Evolutionary conservation across 2,329 filamentous ascomycete species (phyloP).

Genomic region (Calonectria hongkongensis): DNA sequence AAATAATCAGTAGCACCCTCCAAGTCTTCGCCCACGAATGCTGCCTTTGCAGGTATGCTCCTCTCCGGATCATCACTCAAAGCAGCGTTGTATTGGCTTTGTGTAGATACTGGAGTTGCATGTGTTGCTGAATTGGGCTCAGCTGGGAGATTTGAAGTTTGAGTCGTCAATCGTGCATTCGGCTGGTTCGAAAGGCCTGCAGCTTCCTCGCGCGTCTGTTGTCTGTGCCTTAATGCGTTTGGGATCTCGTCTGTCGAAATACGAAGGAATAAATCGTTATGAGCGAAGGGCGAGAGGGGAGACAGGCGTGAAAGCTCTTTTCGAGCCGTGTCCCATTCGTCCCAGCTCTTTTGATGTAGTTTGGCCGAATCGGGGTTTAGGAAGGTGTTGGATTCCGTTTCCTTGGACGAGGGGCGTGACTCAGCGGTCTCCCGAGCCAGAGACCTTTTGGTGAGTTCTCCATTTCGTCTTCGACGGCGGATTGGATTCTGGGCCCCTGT

Average conservation of each 20-base stretch:
- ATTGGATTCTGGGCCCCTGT: constrained; percentile 50
- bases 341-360: constrained; percentile 47
- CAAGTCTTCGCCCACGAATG: constrained; percentile 5
- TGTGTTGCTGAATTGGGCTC: not conserved
- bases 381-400: constrained; percentile 27
- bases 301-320: constrained; percentile 51
- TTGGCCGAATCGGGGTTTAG: constrained; percentile 28
- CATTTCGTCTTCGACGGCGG: constrained; percentile 55
- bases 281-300: constrained; percentile 39
- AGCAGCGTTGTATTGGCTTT: not conserved
- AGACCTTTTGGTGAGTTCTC: constrained; percentile 22
- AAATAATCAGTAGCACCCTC: not conserved
- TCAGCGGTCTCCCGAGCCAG: constrained; percentile 29
- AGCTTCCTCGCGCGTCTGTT: constrained; percentile 4
- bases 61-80: not conserved
- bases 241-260: constrained; percentile 43
- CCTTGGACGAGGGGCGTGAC: constrained; percentile 35
- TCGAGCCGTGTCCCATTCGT: constrained; percentile 53
- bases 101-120: not conserved
- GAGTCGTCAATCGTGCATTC: not conserved
- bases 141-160: not conserved
- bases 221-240: constrained; percentile 23
- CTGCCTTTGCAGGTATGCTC: constrained; percentile 8
- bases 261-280: constrained; percentile 44
- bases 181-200: not conserved